Evolutionary conservation across 345 rosid genomes (phyloP).

Genomic region (Eucalyptus globulus): DNA sequence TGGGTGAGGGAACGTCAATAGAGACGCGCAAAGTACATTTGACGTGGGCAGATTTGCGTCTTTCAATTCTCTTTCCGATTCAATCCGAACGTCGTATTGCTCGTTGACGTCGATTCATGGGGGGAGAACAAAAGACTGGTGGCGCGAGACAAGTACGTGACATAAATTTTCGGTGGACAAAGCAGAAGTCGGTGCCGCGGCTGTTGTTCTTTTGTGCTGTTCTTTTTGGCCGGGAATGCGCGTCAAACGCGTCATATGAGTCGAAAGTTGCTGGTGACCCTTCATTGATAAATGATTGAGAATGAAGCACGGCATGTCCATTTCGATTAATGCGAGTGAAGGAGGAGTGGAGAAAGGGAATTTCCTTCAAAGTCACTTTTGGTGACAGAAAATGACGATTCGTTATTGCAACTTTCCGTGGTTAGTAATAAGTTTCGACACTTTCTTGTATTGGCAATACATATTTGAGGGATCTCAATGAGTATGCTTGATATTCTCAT

Average conservation of each 20-base stretch:
- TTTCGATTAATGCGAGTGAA: not conserved
- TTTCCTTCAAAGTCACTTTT: not conserved
- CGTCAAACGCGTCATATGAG: not conserved
- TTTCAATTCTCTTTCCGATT: not conserved
- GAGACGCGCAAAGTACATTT: not conserved
- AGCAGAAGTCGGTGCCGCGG: constrained; percentile 23
- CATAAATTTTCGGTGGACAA: constrained; percentile 13
- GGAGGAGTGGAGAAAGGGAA: not conserved
- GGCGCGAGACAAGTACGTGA: not conserved
- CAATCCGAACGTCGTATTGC: not conserved
- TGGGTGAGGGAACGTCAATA: not conserved
- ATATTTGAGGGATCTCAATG: not conserved
- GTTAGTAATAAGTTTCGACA: not conserved
- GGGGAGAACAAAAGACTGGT: not conserved
- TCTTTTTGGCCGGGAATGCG: not conserved
- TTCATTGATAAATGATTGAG: not conserved
- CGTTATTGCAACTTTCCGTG: not conserved
- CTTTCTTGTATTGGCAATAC: not conserved
- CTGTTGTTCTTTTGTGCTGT: not conserved
- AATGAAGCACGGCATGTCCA: not conserved
- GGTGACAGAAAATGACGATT: not conserved
- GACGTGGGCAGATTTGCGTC: not conserved
- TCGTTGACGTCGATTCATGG: not conserved
- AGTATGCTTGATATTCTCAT: not conserved
- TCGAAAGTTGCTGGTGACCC: not conserved